A percentile compares a stretch with the other conserved stretches of the same genome.
These are phyloP conservation scores for Theileria parva DNA, from an alignment of 169 alveolate species.

Conservation along the genomic window DNA sequence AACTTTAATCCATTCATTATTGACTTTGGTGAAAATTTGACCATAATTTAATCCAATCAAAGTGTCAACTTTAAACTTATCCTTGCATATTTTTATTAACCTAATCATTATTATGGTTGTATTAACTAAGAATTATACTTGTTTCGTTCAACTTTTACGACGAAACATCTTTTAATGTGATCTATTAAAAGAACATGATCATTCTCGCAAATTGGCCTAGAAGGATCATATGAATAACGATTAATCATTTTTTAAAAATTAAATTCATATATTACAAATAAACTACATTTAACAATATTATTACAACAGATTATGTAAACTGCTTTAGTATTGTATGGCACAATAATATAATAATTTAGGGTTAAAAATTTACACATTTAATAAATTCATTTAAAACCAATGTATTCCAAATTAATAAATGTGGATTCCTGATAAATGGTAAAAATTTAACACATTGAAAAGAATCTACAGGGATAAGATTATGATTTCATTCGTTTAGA, in stretches of 20 bases:
- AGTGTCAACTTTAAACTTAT: slow-evolving; percentile 23
- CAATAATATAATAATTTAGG: neutral
- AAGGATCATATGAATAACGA: slow-evolving; percentile 19
- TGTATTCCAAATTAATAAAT: neutral
- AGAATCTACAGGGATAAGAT: neutral
- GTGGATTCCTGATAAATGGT: neutral
- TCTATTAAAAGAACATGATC: slow-evolving; percentile 51
- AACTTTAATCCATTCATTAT: slow-evolving; percentile 41
- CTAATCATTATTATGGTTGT: slow-evolving; percentile 1
- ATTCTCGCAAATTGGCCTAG: slow-evolving; percentile 43
- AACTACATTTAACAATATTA: neutral
- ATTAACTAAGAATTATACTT: slow-evolving; percentile 25
- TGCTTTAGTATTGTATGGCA: neutral
- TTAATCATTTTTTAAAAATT: neutral
- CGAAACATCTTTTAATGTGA: slow-evolving; percentile 51
- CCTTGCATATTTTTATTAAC: slow-evolving; percentile 53
- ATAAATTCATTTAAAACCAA: neutral
- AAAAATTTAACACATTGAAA: neutral
- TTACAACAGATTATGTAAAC: neutral
- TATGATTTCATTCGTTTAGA: slow-evolving; percentile 26
- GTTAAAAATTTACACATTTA: neutral
- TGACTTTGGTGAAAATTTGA: slow-evolving; percentile 39
- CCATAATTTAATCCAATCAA: slow-evolving; percentile 54
- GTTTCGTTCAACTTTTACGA: slow-evolving; percentile 43
- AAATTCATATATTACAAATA: neutral